A percentile compares a stretch with the other conserved stretches of the same genome.
These are phyloP conservation scores for Thermothielavioides terrestris DNA, from an alignment of 495 filamentous ascomycete genomes.

Conservation along the genomic window DNA sequence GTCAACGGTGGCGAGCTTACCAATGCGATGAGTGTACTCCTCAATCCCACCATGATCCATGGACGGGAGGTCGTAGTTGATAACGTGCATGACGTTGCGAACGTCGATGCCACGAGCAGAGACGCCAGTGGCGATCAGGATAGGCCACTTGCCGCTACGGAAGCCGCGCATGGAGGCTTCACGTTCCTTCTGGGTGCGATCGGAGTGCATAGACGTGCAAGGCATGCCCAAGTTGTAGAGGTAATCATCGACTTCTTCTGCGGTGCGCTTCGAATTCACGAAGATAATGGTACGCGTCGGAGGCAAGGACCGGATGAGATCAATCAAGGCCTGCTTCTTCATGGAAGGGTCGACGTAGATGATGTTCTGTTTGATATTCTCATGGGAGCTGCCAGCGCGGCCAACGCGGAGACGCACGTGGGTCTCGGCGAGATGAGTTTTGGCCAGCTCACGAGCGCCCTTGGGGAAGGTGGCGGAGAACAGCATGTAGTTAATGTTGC, in stretches of 20 bases:
- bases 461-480: slow-evolving; percentile 92
- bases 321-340: slow-evolving; percentile 65
- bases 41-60: slow-evolving; percentile 70
- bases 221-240: slow-evolving; percentile 73
- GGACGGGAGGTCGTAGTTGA: slow-evolving; percentile 83
- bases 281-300: slow-evolving; percentile 85
- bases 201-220: slow-evolving; percentile 74
- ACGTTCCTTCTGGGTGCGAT: slow-evolving; percentile 83
- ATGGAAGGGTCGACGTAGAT: slow-evolving; percentile 48
- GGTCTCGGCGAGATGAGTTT: slow-evolving; percentile 58
- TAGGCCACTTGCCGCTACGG: slow-evolving; percentile 59
- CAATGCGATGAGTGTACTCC: slow-evolving; percentile 92
- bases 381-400: slow-evolving; percentile 68
- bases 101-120: slow-evolving; percentile 88
- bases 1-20: slow-evolving; percentile 35
- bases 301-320: slow-evolving; percentile 57
- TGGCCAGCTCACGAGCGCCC: slow-evolving; percentile 63
- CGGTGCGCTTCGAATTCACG: slow-evolving; percentile 66
- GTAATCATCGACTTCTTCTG: slow-evolving; percentile 79
- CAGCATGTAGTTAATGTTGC: slow-evolving; percentile 74
- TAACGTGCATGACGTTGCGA: slow-evolving; percentile 74
- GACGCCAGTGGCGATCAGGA: slow-evolving; percentile 79
- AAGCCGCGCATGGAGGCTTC: slow-evolving; percentile 90
- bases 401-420: slow-evolving; percentile 76
- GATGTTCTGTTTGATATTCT: slow-evolving; percentile 71